Evolutionary conservation across 2,329 filamentous ascomycete species (phyloP).

Genomic region (Ilyonectria robusta): DNA sequence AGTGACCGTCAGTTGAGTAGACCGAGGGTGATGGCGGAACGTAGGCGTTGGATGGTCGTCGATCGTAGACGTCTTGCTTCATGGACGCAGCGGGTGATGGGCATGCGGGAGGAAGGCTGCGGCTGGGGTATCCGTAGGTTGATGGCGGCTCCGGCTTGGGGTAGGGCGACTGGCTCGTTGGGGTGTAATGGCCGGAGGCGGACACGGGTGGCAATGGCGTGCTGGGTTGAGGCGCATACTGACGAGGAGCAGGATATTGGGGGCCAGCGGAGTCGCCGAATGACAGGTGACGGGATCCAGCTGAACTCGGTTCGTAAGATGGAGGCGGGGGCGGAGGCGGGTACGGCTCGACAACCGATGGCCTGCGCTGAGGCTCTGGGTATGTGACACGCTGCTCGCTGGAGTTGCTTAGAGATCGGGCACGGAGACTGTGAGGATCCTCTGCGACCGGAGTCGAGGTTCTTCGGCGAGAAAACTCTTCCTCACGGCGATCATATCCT

Average conservation of each 20-base stretch:
- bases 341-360: conserved; percentile 64
- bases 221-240: conserved; percentile 56
- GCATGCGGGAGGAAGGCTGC: conserved; percentile 49
- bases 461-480: conserved; percentile 66
- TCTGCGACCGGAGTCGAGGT: conserved; percentile 54
- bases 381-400: conserved; percentile 64
- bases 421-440: conserved; percentile 57
- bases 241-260: conserved; percentile 54
- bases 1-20: conserved; percentile 49
- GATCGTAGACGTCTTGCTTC: conserved; percentile 55
- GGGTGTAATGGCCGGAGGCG: conserved; percentile 52
- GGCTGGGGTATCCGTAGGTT: conserved; percentile 55
- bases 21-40: conserved; percentile 57
- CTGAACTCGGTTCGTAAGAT: conserved; percentile 49
- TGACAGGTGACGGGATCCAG: conserved; percentile 51
- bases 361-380: conserved; percentile 59
- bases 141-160: conserved; percentile 54
- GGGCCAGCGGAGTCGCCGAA: conserved; percentile 53
- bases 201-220: conserved; percentile 54
- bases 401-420: conserved; percentile 73
- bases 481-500: conserved; percentile 72
- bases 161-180: conserved; percentile 59
- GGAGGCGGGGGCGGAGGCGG: conserved; percentile 55
- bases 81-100: conserved; percentile 49
- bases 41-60: conserved; percentile 54